Evolutionary conservation across 768 basidiomycete genomes (phyloP).

Genomic region (Punctularia strigosozonata): DNA sequence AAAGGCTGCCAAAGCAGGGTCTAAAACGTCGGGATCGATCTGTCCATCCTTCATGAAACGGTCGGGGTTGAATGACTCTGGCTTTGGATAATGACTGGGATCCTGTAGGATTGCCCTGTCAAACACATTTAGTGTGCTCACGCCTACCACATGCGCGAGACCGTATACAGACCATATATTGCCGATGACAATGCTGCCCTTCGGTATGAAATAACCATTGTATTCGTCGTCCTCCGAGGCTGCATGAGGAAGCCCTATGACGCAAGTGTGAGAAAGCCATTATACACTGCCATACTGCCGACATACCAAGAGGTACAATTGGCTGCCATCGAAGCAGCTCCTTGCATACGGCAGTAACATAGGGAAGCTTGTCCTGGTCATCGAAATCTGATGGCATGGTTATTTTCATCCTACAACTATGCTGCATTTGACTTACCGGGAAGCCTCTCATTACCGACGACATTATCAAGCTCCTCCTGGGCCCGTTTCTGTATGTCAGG

Average conservation of each 20-base stretch:
- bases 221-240: conserved; percentile 11
- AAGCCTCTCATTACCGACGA: conserved; percentile 21
- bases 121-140: neutral
- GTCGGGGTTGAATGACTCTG: conserved; percentile 10
- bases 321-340: conserved; percentile 24
- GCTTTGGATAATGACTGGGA: conserved; percentile 10
- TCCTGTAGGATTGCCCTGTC: conserved; percentile 16
- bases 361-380: conserved; percentile 22
- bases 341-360: conserved; percentile 24
- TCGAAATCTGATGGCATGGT: conserved; percentile 21
- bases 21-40: conserved; percentile 7
- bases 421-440: too few species aligned
- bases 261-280: neutral
- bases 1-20: conserved; percentile 10
- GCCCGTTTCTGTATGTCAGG: conserved; percentile 10
- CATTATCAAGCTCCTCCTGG: conserved; percentile 26
- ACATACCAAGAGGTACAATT: conserved; percentile 8
- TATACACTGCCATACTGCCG: neutral
- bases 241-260: conserved; percentile 10
- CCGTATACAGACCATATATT: conserved; percentile 14
- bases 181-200: conserved; percentile 7
- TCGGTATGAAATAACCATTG: conserved; percentile 10
- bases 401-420: too few species aligned
- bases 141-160: neutral
- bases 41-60: conserved; percentile 9